Conservation (phyloP, 768 basidiomycete genomes). For the Chalciporus pseudorubinellus region DNA sequence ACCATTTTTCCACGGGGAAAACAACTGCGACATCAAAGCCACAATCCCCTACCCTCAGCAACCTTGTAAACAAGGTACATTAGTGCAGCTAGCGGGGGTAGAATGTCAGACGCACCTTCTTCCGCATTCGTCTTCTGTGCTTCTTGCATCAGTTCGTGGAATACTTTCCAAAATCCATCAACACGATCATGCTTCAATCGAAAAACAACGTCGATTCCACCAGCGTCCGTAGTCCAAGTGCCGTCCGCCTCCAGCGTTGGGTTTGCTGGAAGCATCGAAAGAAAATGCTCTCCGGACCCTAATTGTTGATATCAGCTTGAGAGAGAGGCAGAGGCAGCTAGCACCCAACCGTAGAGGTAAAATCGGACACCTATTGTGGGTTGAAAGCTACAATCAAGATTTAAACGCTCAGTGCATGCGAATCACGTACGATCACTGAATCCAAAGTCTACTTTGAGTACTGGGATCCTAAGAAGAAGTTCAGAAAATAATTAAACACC, state of each 20-base stretch:
- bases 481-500: too few relatives aligned
- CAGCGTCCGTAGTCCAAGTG: not conserved
- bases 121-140: not conserved
- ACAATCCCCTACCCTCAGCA: too few relatives aligned
- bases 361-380: not conserved
- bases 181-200: constrained; percentile 2
- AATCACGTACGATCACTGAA: not conserved
- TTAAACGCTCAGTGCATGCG: not conserved
- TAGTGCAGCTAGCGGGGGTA: not conserved
- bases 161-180: not conserved
- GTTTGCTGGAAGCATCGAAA: constrained; percentile 4
- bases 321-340: too few relatives aligned
- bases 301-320: not conserved
- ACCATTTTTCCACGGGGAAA: too few relatives aligned
- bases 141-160: not conserved
- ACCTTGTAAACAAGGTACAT: too few relatives aligned
- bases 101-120: not conserved
- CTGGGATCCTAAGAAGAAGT: not conserved
- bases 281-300: constrained; percentile 5
- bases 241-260: not conserved
- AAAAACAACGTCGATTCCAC: constrained; percentile 3
- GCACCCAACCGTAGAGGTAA: constrained; percentile 1
- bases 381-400: not conserved
- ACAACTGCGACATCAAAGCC: too few relatives aligned
- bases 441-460: constrained; percentile 1